Conservation (phyloP, 768 basidiomycete species). For the Pholiota molesta region DNA sequence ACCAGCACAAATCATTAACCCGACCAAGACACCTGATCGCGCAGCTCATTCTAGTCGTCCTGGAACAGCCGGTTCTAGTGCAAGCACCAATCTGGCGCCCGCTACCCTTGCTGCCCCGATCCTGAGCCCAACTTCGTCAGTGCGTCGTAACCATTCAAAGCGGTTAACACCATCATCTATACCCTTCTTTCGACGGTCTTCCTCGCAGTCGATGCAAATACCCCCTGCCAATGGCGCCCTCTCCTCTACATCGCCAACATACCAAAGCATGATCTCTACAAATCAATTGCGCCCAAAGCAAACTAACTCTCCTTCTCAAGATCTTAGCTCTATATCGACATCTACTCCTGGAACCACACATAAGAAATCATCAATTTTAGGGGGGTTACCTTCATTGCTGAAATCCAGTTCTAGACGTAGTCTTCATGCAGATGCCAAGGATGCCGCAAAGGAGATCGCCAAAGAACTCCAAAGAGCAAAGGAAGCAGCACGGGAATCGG, state of each 20-base stretch:
- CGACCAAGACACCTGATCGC: conserved; percentile 69
- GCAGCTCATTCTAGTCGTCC: conserved; percentile 60
- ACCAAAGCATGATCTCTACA: conserved; percentile 29
- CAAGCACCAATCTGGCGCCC: conserved; percentile 65
- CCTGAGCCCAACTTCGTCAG: conserved; percentile 72
- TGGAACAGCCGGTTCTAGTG: conserved; percentile 71
- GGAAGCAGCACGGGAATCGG: conserved; percentile 6
- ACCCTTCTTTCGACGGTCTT: conserved; percentile 91
- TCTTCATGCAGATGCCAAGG: conserved; percentile 69
- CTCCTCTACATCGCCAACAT: conserved; percentile 53
- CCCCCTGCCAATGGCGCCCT: conserved; percentile 43
- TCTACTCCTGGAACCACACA: conserved; percentile 62
- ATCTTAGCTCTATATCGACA: conserved; percentile 53
- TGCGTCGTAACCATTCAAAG: conserved; percentile 71
- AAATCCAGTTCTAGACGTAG: conserved; percentile 87
- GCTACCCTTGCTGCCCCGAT: conserved; percentile 55
- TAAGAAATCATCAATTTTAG: conserved; percentile 84
- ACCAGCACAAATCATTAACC: conserved; percentile 44
- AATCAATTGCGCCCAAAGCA: conserved; percentile 45
- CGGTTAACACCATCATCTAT: conserved; percentile 91
- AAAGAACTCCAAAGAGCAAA: conserved; percentile 31
- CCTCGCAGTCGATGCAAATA: conserved; percentile 84
- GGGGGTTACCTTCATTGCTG: conserved; percentile 80
- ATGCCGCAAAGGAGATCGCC: conserved; percentile 47
- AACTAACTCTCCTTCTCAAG: conserved; percentile 55